These are phyloP conservation scores for Rubus parviflorus DNA, from an alignment of 306 rosid genomes.

Conservation along the genomic window DNA sequence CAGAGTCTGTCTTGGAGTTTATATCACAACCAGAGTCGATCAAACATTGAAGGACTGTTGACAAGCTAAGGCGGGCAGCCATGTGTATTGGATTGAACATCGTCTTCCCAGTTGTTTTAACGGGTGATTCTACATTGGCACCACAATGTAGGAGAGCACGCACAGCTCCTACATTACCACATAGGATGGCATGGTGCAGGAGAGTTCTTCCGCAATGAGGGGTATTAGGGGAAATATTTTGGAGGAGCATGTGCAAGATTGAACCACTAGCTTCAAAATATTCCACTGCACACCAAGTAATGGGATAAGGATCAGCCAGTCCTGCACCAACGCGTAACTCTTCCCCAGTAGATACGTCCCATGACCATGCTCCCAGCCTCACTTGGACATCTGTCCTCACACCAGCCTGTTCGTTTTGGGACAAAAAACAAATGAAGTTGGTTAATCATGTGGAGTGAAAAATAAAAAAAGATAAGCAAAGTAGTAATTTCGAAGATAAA, in stretches of 20 bases:
- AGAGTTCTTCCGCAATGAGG: conserved; percentile 71
- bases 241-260: conserved; percentile 65
- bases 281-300: conserved; percentile 94
- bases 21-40: conserved; percentile 68
- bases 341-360: conserved; percentile 85
- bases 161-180: conserved; percentile 72
- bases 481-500: not conserved
- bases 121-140: conserved; percentile 55
- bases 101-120: conserved; percentile 55
- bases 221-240: conserved; percentile 37
- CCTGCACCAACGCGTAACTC: conserved; percentile 97
- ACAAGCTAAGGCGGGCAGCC: conserved; percentile 76
- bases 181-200: conserved; percentile 83
- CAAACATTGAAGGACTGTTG: conserved; percentile 60
- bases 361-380: conserved; percentile 90
- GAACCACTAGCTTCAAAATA: conserved; percentile 85
- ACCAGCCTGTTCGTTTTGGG: conserved; percentile 52
- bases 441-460: conserved; percentile 27
- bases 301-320: conserved; percentile 78
- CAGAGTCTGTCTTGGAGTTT: conserved; percentile 61
- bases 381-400: conserved; percentile 51
- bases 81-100: conserved; percentile 72
- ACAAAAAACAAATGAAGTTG: conserved; percentile 17
- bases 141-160: conserved; percentile 56
- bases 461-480: conserved; percentile 12